A percentile compares a stretch with the other conserved stretches of the same genome.
These are phyloP conservation scores for Wickerhamiella azymoides DNA, from an alignment of 805 yeast species.

Conservation along the genomic window DNA sequence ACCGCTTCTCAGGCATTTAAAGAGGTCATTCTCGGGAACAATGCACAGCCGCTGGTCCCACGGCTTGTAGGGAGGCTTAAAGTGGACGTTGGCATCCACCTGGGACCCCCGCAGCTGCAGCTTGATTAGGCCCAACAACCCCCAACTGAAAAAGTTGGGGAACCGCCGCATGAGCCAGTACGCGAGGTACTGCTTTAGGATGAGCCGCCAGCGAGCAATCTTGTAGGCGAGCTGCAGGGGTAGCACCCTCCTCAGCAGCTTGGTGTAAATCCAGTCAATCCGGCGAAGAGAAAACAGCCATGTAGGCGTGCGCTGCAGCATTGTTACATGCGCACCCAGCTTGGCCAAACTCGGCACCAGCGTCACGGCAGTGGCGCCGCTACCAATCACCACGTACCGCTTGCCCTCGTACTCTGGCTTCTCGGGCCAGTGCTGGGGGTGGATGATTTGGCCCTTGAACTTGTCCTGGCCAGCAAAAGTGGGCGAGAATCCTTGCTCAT, in stretches of 20 bases:
- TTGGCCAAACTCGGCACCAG: conserved; percentile 5
- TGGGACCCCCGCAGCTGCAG: conserved; percentile 4
- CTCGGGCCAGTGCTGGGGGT: conserved; percentile 8
- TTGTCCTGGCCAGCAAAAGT: conserved; percentile 7
- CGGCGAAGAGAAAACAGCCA: conserved; percentile 3
- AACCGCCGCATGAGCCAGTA: conserved; percentile 2
- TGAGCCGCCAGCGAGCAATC: conserved; percentile 3
- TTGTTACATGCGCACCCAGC: conserved; percentile 6
- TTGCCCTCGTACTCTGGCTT: conserved; percentile 3
- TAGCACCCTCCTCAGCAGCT: neutral
- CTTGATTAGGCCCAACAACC: neutral
- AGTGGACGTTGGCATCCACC: conserved; percentile 5
- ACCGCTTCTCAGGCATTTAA: conserved; percentile 2
- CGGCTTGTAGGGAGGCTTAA: conserved; percentile 6
- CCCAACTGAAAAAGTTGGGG: conserved; percentile 1
- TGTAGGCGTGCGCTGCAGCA: conserved; percentile 9
- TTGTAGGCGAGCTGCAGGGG: conserved; percentile 3
- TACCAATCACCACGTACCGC: conserved; percentile 6
- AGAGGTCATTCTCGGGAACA: conserved; percentile 7
- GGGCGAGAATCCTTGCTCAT: conserved; percentile 2
- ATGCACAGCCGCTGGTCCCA: conserved; percentile 9
- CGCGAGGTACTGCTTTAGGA: conserved; percentile 3
- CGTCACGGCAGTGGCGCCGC: conserved; percentile 8
- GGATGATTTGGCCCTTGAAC: conserved; percentile 6
- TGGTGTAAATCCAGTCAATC: conserved; percentile 1